Percentiles rank a stretch among this genome's conserved stretches.
Conservation (phyloP, 2,329 filamentous ascomycete genomes). For the Blastomyces gilchristii region DNA sequence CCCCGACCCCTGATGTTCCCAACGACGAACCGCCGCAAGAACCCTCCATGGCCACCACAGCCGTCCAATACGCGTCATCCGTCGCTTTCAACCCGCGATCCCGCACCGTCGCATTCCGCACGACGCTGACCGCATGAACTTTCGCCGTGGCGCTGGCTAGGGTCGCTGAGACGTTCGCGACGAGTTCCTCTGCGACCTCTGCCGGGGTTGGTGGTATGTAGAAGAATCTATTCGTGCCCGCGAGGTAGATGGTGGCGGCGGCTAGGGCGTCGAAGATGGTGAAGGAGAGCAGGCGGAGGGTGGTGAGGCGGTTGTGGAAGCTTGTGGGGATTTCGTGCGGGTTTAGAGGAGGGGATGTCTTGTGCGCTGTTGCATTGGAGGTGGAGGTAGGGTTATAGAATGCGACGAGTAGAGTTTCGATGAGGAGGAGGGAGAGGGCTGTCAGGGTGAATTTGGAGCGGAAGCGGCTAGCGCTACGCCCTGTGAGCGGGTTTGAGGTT, state of each 20-base stretch:
- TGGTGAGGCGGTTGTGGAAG: constrained; percentile 38
- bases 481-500: constrained; percentile 59
- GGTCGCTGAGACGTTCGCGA: constrained; percentile 39
- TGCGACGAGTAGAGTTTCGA: constrained; percentile 53
- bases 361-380: background rate
- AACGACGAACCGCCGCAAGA: background rate
- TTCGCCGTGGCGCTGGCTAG: constrained; percentile 55
- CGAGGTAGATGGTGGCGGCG: constrained; percentile 60
- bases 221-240: constrained; percentile 70
- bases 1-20: constrained; percentile 41
- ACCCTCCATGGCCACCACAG: constrained; percentile 50
- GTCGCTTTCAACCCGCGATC: constrained; percentile 59
- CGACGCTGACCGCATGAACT: constrained; percentile 60
- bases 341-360: background rate
- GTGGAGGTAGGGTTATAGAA: constrained; percentile 47
- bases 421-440: constrained; percentile 46
- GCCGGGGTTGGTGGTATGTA: constrained; percentile 50
- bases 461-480: constrained; percentile 56
- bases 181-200: constrained; percentile 53
- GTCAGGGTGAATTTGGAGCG: constrained; percentile 58
- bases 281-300: constrained; percentile 54
- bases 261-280: constrained; percentile 54
- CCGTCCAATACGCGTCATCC: constrained; percentile 63
- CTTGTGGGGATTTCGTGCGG: constrained; percentile 18
- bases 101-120: constrained; percentile 68